These are phyloP conservation scores for Imleria badia DNA, from an alignment of 768 basidiomycete species.

Conservation along the genomic window DNA sequence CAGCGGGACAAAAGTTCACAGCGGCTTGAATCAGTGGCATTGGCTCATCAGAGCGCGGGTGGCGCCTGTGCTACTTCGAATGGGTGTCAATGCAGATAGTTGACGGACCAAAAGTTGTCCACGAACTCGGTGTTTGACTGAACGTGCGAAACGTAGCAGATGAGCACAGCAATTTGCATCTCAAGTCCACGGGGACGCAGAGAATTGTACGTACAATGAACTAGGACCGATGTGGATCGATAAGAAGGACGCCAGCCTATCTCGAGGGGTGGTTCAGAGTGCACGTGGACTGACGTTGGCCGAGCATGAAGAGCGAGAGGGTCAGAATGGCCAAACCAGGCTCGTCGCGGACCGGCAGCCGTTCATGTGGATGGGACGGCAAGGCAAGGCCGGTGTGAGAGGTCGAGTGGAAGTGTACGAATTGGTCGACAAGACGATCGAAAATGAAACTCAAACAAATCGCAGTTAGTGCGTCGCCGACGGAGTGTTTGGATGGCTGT, in stretches of 20 bases:
- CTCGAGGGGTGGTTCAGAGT: not conserved
- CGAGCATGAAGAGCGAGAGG: not conserved
- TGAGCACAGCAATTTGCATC: conserved; percentile 11
- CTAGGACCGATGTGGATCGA: conserved; percentile 2
- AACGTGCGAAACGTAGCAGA: conserved; percentile 12
- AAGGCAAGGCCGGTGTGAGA: conserved; percentile 31
- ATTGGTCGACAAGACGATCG: conserved; percentile 26
- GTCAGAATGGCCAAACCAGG: too few relatives aligned
- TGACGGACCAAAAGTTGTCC: not conserved
- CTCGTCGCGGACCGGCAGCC: not conserved
- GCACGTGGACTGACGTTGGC: conserved; percentile 2
- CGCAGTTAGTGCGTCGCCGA: conserved; percentile 27
- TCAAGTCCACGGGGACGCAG: conserved; percentile 12
- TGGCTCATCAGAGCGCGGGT: conserved; percentile 1
- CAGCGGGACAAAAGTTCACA: not conserved
- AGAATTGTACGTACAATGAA: conserved; percentile 6
- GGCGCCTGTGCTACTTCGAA: not conserved
- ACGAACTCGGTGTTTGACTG: conserved; percentile 6
- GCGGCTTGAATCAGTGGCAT: not conserved
- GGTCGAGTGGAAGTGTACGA: not conserved
- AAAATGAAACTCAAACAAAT: conserved; percentile 32
- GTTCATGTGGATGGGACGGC: conserved; percentile 17
- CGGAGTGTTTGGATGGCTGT: conserved; percentile 17
- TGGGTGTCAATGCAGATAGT: not conserved
- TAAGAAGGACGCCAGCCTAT: conserved; percentile 2